Base-by-base conservation (phyloP, 108 stramenopile genomes). In the Skeletonema potamos region DNA sequence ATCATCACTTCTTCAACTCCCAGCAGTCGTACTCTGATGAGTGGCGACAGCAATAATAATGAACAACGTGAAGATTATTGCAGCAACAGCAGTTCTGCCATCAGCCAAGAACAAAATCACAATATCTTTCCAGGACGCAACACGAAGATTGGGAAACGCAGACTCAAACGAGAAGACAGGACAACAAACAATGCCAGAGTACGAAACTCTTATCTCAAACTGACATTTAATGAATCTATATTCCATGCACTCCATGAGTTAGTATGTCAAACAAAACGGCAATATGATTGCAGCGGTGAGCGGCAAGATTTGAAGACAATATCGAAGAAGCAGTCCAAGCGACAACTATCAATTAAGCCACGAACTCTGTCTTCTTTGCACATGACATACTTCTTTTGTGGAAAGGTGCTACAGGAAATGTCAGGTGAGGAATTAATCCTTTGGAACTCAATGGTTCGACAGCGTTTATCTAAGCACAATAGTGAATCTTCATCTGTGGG, bases 321-420 rank as follows among this genome's bases (percentile, higher is more conserved):
- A 39, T 58, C 46, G 22, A 70, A 65, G 32, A 41, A 63, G 46
- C 37, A 68, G 54, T 62, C 27, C 10, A 55, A 57, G 22, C 39
- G 41, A 66, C 66, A 33, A 27, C 12, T 74, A 17, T 66, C 51
- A 15, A 78, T 84, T 62, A 74, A 69, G 43, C 64, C 72, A 12
- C 79, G 84, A 81, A 77, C 82, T 7, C 62, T 36, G n/a, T 10
- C 43, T 44, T 87, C 86, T 1, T 64, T 87, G 28, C 86, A 87
- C 68, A 77, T 87, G 86, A 87, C 86, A 48, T 77, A 81, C 22
- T 87, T 87, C 63, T 87, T 87, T 76, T 77, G 71, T 10, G 86
- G 86, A 27, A 82, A 68, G 54, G 66, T 68, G 7, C 67, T 87
- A 20, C 67, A 76, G 32, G 59, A 68, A 24, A 70, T 87, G 62